A percentile compares a stretch with the other conserved stretches of the same genome.
Conservation (phyloP, 2,329 filamentous ascomycete genomes). For the Mollisiaceae sp. region DNA sequence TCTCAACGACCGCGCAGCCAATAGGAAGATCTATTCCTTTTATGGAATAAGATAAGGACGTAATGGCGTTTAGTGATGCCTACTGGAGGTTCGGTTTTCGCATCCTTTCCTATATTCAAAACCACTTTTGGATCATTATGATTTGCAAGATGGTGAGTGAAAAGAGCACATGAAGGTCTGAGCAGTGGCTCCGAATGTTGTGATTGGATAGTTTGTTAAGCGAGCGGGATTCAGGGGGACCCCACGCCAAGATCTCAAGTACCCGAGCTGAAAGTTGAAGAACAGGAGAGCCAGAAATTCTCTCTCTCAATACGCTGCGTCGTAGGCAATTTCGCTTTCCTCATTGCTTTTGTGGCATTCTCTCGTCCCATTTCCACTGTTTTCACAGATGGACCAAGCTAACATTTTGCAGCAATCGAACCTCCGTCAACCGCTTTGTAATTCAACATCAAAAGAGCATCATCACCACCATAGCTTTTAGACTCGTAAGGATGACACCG, state of each 20-base stretch:
- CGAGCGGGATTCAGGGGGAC: constrained; percentile 3
- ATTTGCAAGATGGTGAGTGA: neutral
- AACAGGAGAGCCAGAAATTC: neutral
- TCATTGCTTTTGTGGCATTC: neutral
- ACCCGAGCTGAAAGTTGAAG: neutral
- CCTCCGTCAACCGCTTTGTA: too few species aligned
- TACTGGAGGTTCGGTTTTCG: neutral
- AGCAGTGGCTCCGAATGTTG: too few species aligned
- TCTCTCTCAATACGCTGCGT: neutral
- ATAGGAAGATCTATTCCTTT: constrained; percentile 2
- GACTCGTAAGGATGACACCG: too few species aligned
- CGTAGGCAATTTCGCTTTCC: neutral
- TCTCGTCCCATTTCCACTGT: neutral
- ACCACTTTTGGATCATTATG: neutral
- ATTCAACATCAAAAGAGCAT: too few species aligned
- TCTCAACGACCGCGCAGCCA: constrained; percentile 2
- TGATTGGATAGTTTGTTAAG: neutral
- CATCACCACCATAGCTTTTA: too few species aligned
- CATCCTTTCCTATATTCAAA: neutral
- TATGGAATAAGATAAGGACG: constrained; percentile 12
- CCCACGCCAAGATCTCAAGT: neutral
- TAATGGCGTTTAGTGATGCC: constrained; percentile 5
- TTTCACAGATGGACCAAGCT: neutral
- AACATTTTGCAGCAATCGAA: too few species aligned
- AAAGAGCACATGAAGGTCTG: neutral